Conservation (phyloP, 208 protist species). For the Wallacemonas sp. region DNA sequence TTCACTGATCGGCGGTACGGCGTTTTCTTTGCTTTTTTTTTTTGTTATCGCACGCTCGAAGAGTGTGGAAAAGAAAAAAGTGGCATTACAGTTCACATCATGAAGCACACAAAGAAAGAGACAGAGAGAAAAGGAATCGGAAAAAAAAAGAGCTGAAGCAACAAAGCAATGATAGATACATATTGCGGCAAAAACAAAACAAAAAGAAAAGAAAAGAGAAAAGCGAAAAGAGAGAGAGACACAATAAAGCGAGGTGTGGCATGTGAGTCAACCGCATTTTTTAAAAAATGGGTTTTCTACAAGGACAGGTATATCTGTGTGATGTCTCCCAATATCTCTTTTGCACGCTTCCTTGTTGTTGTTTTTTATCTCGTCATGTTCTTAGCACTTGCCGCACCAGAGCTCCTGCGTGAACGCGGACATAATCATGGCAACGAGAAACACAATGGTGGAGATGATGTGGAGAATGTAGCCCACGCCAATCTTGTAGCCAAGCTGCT, state of each 20-base stretch:
- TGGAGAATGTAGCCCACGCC: slow-evolving; percentile 39
- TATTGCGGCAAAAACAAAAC: neutral
- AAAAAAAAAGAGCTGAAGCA: neutral
- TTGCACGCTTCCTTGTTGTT: too few relatives aligned
- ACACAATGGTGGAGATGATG: slow-evolving; percentile 36
- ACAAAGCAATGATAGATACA: neutral
- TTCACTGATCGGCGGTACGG: too few relatives aligned
- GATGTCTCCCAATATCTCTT: too few relatives aligned
- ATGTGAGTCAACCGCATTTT: too few relatives aligned
- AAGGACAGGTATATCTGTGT: too few relatives aligned
- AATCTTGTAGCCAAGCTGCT: slow-evolving; percentile 48
- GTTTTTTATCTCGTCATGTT: neutral
- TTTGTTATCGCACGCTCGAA: neutral
- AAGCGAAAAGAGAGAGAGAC: neutral
- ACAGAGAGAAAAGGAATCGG: neutral
- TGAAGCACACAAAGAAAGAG: neutral
- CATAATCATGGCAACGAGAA: slow-evolving; percentile 39
- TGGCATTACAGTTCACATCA: too few relatives aligned
- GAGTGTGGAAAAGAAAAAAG: neutral
- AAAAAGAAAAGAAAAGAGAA: slow-evolving; percentile 5
- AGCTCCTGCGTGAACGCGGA: slow-evolving; percentile 54
- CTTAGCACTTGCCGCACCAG: slow-evolving; percentile 47
- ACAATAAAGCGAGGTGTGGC: neutral
- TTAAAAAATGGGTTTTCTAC: neutral
- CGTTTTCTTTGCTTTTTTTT: too few relatives aligned